Evolutionary conservation across 2,329 filamentous ascomycete species (phyloP), one percentile per base, ranked within the genome.

Genomic region (Aspergillus floridensis): DNA sequence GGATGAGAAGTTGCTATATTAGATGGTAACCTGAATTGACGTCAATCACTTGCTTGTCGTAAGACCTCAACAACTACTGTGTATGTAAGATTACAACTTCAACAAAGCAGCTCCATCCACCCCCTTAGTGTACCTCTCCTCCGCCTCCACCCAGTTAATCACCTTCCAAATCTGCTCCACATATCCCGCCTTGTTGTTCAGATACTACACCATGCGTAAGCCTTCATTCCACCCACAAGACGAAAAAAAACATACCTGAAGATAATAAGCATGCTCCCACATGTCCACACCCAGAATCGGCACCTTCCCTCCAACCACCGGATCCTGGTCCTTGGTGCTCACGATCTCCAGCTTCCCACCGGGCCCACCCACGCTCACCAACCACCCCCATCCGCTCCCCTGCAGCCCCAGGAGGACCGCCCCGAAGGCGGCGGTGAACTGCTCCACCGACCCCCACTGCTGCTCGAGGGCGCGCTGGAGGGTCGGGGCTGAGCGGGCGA

Each of bases 101-200:
- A 74, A 41, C 3, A 60, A 44, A 4, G 61, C 48, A 4, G 59
- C 59, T 5, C 63, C 67, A 31, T 72, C 65, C 5, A 70, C 63
- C 0, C 71, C 74, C 29, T 68, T 65, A 51, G 60, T 65, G 58
- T 70, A 91, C 63, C 91, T 84, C 80, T 87, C 85, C 74, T 90
- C 87, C 5, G 92, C 92, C 48, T 88, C 87, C 80, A 90, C 89
- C 93, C 93, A 96, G 85, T 96, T 96, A 74, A 96, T 82, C 38
- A 96, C 91, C 71, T 95, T 90, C 92, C 92, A 96, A 73, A 96
- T 89, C 47, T 90, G 90, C 67, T 86, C 84, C 74, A 96, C 95
- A 81, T 96, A 96, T 78, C 93, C 91, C 44, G 88, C 92, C 84
- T 96, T 96, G 75, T 92, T 87, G 81, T 96, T 96, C 82, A 96